phyloP scores from a whole-genome alignment of 441 rosid species.

The Biscutella laevigata region DNA sequence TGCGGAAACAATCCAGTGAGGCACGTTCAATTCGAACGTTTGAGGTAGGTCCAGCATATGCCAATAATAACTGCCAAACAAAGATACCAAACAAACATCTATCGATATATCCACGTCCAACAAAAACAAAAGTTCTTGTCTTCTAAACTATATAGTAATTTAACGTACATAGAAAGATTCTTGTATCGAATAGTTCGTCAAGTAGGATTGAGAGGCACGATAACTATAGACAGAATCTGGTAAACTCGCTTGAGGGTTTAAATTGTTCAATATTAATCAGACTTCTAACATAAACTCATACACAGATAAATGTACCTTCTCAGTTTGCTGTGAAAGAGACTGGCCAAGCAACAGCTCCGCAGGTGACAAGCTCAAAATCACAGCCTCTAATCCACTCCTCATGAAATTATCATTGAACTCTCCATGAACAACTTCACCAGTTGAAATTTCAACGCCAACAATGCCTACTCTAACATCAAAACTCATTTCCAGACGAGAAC shows the following conservation, averaged over 20 bases:
- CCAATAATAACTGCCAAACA: slow-evolving; percentile 46
- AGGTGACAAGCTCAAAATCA: slow-evolving; percentile 70
- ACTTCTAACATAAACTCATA: not conserved
- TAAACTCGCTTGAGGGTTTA: not conserved
- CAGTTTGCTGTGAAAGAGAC: slow-evolving; percentile 67
- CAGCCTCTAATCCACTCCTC: slow-evolving; percentile 85
- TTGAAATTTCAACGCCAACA: slow-evolving; percentile 82
- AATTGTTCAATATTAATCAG: not conserved
- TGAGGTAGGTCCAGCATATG: slow-evolving; percentile 85
- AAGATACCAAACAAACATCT: slow-evolving; percentile 9
- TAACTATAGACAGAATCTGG: not conserved
- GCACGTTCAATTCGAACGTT: slow-evolving; percentile 64
- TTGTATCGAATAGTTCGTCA: not conserved
- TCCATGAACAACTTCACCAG: slow-evolving; percentile 78
- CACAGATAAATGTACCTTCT: slow-evolving; percentile 46
- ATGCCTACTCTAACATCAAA: slow-evolving; percentile 62
- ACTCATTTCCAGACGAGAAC: slow-evolving; percentile 22
- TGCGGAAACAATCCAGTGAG: slow-evolving; percentile 39
- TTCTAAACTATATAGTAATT: not conserved
- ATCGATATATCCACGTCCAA: not conserved
- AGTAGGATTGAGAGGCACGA: not conserved
- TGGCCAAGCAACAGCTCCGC: slow-evolving; percentile 76
- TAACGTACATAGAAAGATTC: not conserved
- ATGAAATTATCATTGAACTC: slow-evolving; percentile 59
- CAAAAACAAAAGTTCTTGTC: not conserved